A percentile compares a stretch with the other conserved stretches of the same genome.
Evolutionary conservation across 2,329 filamentous ascomycete genomes (phyloP).

Genomic region (Sclerotinia spermophila): DNA sequence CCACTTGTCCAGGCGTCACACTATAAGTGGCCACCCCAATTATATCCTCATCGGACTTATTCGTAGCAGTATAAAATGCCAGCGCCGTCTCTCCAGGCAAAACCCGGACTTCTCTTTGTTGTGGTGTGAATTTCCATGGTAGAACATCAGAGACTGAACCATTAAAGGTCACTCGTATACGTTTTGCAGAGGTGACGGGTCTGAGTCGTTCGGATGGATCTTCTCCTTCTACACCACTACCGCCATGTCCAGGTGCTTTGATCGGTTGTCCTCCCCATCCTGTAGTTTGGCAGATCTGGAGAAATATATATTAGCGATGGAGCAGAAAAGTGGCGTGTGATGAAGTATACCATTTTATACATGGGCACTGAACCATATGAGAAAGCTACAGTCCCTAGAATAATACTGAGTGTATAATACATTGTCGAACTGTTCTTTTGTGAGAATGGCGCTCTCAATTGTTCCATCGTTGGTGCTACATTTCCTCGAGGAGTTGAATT

Average conservation of each 20-base stretch:
- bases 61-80: constrained; percentile 96
- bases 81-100: constrained; percentile 94
- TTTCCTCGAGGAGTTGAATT: constrained; percentile 31
- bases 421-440: constrained; percentile 65
- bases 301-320: constrained; percentile 18
- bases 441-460: constrained; percentile 60
- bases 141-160: constrained; percentile 92
- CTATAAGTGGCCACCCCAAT: constrained; percentile 98
- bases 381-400: constrained; percentile 73
- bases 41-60: constrained; percentile 84
- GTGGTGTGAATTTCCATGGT: constrained; percentile 95
- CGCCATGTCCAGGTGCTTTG: constrained; percentile 67
- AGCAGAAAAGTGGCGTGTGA: not conserved
- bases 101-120: constrained; percentile 94
- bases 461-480: constrained; percentile 56
- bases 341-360: constrained; percentile 70
- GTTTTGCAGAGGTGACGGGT: constrained; percentile 75
- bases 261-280: constrained; percentile 93
- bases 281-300: constrained; percentile 75
- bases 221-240: constrained; percentile 47
- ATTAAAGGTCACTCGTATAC: constrained; percentile 93
- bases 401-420: constrained; percentile 73
- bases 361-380: constrained; percentile 81
- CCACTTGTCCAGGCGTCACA: constrained; percentile 91
- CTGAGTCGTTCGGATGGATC: constrained; percentile 74